Evolutionary conservation across 352 stramenopile genomes (phyloP), one percentile per base, ranked within the genome.

Genomic region (Phytophthora podocarpi): DNA sequence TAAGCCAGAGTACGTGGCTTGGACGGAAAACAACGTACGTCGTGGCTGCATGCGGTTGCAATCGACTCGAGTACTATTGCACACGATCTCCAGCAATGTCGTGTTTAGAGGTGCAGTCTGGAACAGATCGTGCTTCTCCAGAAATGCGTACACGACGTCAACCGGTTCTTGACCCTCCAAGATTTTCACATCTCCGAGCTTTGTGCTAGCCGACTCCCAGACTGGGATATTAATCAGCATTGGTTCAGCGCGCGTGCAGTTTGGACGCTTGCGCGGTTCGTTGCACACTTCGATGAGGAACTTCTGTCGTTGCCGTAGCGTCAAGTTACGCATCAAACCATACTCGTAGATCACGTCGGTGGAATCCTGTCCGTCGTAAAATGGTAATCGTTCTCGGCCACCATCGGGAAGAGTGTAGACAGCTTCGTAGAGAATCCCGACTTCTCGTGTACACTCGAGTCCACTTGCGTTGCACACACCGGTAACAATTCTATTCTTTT

Each of bases 121-220:
- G 59, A 94, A 92, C 21, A 94, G 43, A 39, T 94, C 85, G 67
- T 94, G 85, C 50, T 94, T 94, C 39, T 94, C 85, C 50, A 94
- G 76, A 46, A 94, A 94, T 15, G 85, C 78, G 51, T 94, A 92
- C n/a, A 94, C 81, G 27, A 89, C 71, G 42, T 94, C 85, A 2
- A 92, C 59, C 6, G 85, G 85, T 56, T 94, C 85, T 62, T 94
- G 85, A 23, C 78, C 85, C 54, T 92, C 85, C 34, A 89, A 73
- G 10, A 94, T 76, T 52, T 91, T 70, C 0, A 94, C 69, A 31
- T 89, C 76, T 18, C 80, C 85, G 31, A 92, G 67, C 27, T 91
- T 90, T 32, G 87, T 87, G 35, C 81, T 73, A 1, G 72, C 73
- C 2, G 73, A 81, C 21, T 92, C 85, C 81, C 81, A 92, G 12